Base-by-base conservation (phyloP, 73 alveolate genomes). In the Paramecium pentaurelia region DNA sequence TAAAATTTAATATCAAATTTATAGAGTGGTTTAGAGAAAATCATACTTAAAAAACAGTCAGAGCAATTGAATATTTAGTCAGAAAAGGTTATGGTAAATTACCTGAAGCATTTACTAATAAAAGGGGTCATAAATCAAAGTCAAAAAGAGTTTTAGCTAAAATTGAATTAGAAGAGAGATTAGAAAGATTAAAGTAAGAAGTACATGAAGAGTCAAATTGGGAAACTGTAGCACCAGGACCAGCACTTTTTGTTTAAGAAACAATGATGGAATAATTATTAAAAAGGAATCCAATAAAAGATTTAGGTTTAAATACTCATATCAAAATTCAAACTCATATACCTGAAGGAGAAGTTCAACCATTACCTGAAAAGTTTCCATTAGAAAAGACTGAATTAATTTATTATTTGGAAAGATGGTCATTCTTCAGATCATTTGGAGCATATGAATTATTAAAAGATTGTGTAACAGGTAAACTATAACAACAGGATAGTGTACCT, bases 11-110 rank as follows among this genome's bases (percentile, higher is more conserved):
- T 42, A 6, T 44, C 6, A n/a, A 18, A 6, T 10, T 45, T n/a
- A 18, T 45, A 80, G 91, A 80, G 49, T 80, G 91, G 91, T 80
- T 80, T 36, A 49, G 22, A 27, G 71, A 80, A 36, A 80, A 80
- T 80, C 91, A 80, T 80, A 80, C 45, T 0, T n/a, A 34, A 18
- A 32, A 80, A 49, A 38, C 60, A 9, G 60, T 75, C 3, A 40
- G 30, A 1, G 37, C 44, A 40, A 64, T 47, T 20, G 47, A 25
- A 25, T 40, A 40, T 22, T 80, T 64, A 64, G 84, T 34, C 10
- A 64, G 51, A 64, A 64, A 34, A 64, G 84, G 51, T 2, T 54
- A 54, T 54, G 70, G 70, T 54, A 54, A 54, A 54, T 8, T 18
- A 54, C 16, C 70, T 54, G 32, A 18, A 16, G 12, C 4, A 16